phyloP scores from a whole-genome alignment of 2,329 filamentous ascomycete species.

The Aspergillus ruber region DNA sequence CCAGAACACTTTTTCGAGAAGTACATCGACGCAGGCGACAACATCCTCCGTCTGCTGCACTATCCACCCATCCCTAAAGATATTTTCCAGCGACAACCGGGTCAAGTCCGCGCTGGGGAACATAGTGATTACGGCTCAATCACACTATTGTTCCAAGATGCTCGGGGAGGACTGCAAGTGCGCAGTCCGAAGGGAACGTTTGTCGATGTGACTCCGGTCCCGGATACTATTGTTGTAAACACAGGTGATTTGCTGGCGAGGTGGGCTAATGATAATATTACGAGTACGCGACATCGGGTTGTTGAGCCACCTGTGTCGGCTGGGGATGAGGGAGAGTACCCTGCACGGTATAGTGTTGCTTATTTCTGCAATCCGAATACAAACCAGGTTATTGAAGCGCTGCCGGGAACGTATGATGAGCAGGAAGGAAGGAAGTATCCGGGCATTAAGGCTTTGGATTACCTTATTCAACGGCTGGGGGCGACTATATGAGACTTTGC shows the following conservation, averaged over 20 bases:
- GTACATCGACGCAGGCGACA: constrained; percentile 64
- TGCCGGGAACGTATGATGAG: constrained; percentile 69
- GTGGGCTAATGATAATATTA: constrained; percentile 89
- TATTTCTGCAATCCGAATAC: constrained; percentile 90
- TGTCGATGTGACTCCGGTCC: constrained; percentile 75
- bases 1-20: constrained; percentile 67
- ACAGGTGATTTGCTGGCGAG: constrained; percentile 78
- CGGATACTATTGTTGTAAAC: constrained; percentile 78
- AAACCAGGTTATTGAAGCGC: constrained; percentile 66
- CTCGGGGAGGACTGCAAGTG: constrained; percentile 53
- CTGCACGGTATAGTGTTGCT: constrained; percentile 77
- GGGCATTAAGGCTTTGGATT: constrained; percentile 71
- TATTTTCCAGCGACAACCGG: constrained; percentile 60
- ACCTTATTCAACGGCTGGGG: constrained; percentile 68
- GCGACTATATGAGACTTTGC: constrained; percentile 55
- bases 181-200: constrained; percentile 69
- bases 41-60: constrained; percentile 67
- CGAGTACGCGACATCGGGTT: constrained; percentile 82
- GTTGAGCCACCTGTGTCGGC: constrained; percentile 64
- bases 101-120: constrained; percentile 68
- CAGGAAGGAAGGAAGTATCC: constrained; percentile 67
- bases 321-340: constrained; percentile 48
- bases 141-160: constrained; percentile 52
- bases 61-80: constrained; percentile 63
- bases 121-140: constrained; percentile 61